Percentiles rank a stretch among this genome's conserved stretches.
These are phyloP conservation scores for Aschersonia sp. DNA, from an alignment of 2,329 filamentous ascomycete species.

Conservation along the genomic window DNA sequence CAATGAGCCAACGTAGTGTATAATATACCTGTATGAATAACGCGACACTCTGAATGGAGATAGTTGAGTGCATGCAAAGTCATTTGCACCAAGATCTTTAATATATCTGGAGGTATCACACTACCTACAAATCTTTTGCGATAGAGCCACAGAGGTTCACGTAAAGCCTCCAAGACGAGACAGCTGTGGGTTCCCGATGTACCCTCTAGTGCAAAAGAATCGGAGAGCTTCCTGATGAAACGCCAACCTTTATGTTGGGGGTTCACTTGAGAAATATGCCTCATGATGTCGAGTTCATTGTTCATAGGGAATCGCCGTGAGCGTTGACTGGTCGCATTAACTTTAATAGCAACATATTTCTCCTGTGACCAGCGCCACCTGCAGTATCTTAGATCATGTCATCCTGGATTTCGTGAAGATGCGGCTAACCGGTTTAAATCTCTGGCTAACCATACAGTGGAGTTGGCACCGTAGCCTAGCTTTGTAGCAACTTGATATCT, in stretches of 20 bases:
- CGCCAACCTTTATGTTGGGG: slow-evolving; percentile 7
- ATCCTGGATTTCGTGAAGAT: no score
- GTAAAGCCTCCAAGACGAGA: slow-evolving; percentile 9
- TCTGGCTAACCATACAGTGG: slow-evolving; percentile 11
- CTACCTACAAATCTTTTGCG: slow-evolving; percentile 6
- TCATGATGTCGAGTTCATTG: slow-evolving; percentile 7
- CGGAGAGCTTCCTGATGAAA: slow-evolving; percentile 8
- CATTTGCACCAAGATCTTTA: slow-evolving; percentile 10
- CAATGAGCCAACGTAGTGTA: background rate
- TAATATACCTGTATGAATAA: slow-evolving; percentile 10
- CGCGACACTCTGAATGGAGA: slow-evolving; percentile 8
- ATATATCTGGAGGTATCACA: slow-evolving; percentile 7
- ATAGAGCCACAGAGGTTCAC: slow-evolving; percentile 12
- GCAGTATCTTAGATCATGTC: no score
- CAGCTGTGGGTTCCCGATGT: slow-evolving; percentile 5
- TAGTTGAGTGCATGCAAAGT: slow-evolving; percentile 10
- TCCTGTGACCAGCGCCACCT: slow-evolving; percentile 11
- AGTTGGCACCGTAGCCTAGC: slow-evolving; percentile 8
- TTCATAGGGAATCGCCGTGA: background rate
- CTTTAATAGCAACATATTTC: slow-evolving; percentile 10
- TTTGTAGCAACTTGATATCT: slow-evolving; percentile 11
- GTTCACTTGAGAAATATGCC: slow-evolving; percentile 5
- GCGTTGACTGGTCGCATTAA: slow-evolving; percentile 4
- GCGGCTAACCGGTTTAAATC: slow-evolving; percentile 6
- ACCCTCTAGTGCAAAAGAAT: slow-evolving; percentile 5